phyloP scores from a whole-genome alignment of 345 rosid genomes.

The Euphorbia peplus region DNA sequence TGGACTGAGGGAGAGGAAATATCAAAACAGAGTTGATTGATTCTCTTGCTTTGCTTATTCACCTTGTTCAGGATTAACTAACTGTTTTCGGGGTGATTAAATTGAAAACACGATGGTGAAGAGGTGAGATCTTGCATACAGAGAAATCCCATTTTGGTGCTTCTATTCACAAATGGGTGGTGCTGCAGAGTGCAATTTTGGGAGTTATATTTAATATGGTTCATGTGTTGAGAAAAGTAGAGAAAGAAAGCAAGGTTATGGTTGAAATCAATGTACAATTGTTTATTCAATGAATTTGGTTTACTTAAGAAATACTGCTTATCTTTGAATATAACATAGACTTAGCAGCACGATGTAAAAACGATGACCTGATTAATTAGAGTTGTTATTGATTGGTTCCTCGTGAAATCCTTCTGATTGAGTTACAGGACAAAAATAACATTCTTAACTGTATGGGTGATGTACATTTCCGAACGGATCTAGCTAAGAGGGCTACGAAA shows the following conservation, averaged over 20 bases:
- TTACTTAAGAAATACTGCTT: too few relatives aligned
- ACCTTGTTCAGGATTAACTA: neutral
- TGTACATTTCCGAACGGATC: too few relatives aligned
- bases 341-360: too few relatives aligned
- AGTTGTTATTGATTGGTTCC: too few relatives aligned
- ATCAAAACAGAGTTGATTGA: slow-evolving; percentile 2
- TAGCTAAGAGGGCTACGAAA: too few relatives aligned
- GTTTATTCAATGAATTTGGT: neutral
- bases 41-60: slow-evolving; percentile 18
- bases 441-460: too few relatives aligned
- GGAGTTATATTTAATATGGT: neutral
- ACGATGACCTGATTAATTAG: too few relatives aligned
- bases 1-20: slow-evolving; percentile 11
- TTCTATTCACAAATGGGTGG: too few relatives aligned
- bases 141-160: slow-evolving; percentile 6
- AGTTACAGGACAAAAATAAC: too few relatives aligned
- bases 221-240: neutral
- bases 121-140: slow-evolving; percentile 2
- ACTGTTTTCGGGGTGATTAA: slow-evolving; percentile 2
- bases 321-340: too few relatives aligned
- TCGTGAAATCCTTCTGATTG: too few relatives aligned
- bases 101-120: neutral
- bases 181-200: neutral
- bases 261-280: neutral
- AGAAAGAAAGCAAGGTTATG: neutral